These are phyloP conservation scores for sorghum (Sorghum bicolor) DNA, from an alignment of 176 grass and related monocot genomes.

Conservation along the genomic window DNA sequence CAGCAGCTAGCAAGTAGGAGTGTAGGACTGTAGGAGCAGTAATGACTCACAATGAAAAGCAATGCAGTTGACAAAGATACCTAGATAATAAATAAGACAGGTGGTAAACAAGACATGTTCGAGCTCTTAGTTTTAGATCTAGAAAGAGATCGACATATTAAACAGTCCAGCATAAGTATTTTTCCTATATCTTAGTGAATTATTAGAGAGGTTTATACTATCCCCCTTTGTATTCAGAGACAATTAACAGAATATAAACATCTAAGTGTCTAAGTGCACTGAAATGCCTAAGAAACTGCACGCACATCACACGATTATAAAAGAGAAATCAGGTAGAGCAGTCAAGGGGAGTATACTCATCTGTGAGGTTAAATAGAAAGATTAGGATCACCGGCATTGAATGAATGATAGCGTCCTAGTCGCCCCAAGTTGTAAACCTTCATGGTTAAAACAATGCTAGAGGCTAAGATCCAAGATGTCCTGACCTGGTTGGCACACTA, in stretches of 20 bases:
- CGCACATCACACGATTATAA: neutral
- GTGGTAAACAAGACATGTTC: neutral
- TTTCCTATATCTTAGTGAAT: neutral
- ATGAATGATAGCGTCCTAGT: neutral
- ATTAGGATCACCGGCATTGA: neutral
- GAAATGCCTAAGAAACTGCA: neutral
- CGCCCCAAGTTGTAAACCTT: neutral
- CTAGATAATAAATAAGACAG: neutral
- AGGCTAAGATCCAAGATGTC: neutral
- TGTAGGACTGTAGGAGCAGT: neutral
- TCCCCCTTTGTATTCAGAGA: neutral
- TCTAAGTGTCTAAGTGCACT: neutral
- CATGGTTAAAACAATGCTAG: too few species aligned
- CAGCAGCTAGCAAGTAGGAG: too few species aligned
- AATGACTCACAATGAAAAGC: neutral
- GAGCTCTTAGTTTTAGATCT: neutral
- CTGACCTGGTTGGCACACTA: neutral
- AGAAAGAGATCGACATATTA: neutral
- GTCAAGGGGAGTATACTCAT: neutral
- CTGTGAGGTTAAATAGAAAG: neutral
- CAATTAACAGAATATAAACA: neutral
- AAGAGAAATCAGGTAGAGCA: neutral
- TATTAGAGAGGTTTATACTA: neutral
- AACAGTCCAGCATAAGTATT: neutral
- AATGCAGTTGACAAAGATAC: neutral